Percentiles rank a stretch among this genome's conserved stretches.
Conservation (phyloP, 148 eudicot genomes). For the Chenopodium album region DNA sequence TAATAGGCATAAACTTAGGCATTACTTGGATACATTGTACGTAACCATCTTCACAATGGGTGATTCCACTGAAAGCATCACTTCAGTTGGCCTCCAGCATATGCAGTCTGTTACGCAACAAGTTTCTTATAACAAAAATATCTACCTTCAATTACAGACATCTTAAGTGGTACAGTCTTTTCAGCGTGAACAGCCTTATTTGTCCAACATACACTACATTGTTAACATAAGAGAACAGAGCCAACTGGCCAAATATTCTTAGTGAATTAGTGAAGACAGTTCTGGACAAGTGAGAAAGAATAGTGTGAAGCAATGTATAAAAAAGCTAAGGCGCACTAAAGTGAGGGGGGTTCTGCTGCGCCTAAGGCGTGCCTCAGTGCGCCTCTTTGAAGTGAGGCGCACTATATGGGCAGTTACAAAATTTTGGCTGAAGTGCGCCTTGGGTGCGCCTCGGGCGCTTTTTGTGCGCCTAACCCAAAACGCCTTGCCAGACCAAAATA, state of each 20-base stretch:
- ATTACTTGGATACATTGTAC: not conserved
- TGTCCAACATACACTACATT: not conserved
- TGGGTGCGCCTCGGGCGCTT: too few species aligned
- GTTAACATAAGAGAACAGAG: not conserved
- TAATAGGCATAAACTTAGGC: constrained; percentile 2
- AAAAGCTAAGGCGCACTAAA: too few species aligned
- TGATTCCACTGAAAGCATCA: constrained; percentile 9
- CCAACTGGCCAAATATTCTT: constrained; percentile 1
- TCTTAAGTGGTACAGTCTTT: constrained; percentile 5
- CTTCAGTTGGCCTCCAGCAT: constrained; percentile 4
- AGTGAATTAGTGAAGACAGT: constrained; percentile 5
- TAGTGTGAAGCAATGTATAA: not conserved
- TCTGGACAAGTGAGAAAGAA: not conserved
- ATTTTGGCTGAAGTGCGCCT: too few species aligned
- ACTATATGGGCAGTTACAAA: too few species aligned
- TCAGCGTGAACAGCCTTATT: not conserved
- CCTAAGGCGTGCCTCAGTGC: too few species aligned
- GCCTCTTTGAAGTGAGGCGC: too few species aligned
- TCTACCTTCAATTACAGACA: not conserved
- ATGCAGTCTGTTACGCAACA: not conserved
- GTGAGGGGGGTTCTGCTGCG: too few species aligned
- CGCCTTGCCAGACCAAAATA: too few species aligned
- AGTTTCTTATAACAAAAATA: not conserved
- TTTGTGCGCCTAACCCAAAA: too few species aligned
- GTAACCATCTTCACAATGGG: constrained; percentile 5